Base-by-base conservation (phyloP, 345 rosid genomes). In the Stellera chamaejasme region DNA sequence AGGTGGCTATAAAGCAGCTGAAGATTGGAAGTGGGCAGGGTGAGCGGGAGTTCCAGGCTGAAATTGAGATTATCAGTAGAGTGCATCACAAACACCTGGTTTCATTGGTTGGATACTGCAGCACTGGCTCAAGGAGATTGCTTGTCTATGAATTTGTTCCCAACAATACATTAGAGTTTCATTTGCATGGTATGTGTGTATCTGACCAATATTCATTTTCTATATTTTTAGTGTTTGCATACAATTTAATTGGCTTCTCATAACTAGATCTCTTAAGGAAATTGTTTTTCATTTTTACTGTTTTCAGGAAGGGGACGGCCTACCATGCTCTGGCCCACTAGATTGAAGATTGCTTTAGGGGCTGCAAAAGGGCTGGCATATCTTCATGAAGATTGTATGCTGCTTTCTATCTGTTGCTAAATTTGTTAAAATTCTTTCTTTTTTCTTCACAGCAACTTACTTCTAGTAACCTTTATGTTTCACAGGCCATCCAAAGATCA, bases 291-390 rank as follows among this genome's bases (percentile, higher is more conserved):
- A 49, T 32, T 51, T 47, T 43, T 56, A 19, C 23, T 48, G 45
- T 14, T 61, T 78, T 63, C 79, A 84, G 97, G 76, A 10, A 77
- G 77, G 44, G 90, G 80, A 48, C 74, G 78, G 3, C 97, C 95
- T n/a, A 69, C 79, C 4, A 83, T 88, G 90, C 87, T 80, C 53
- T 91, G 90, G 90, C 56, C 71, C 1, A 75, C 92, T 2, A 82
- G 98, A 60, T 66, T 82, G 60, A 85, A 62, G 73, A 85, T 91
- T 63, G 96, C 98, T 5, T 57, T 85, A 73, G 96, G 96, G 27
- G 80, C 98, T 68, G 95, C 96, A 3, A 92, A 78, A 72, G 98
- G 98, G 58, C 81, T 92, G 45, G 95, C 98, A 5, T 92, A 92
- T 68, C 85, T 92, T 59, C 98, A 92, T 52, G 98, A 92, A 85